Percentiles rank a stretch among this genome's conserved stretches.
These are phyloP conservation scores for Thalassiosira livingstoniorum DNA, from an alignment of 352 stramenopile genomes.

Conservation along the genomic window DNA sequence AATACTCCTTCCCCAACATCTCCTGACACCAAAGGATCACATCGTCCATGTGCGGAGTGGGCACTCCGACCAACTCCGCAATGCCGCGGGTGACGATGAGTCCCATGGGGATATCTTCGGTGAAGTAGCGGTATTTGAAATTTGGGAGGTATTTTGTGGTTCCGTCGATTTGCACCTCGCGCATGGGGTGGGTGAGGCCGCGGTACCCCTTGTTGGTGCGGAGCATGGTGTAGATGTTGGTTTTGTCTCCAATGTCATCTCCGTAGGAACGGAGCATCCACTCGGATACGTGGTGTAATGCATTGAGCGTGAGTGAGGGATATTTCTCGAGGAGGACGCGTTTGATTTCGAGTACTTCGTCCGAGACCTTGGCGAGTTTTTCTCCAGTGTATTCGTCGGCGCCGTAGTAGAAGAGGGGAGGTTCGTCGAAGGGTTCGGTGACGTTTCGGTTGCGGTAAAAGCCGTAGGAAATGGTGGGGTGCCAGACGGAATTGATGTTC, in stretches of 20 bases:
- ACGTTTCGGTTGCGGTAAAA: constrained; percentile 67
- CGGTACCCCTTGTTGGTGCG: constrained; percentile 68
- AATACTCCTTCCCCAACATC: constrained; percentile 64
- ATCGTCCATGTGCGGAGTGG: constrained; percentile 68
- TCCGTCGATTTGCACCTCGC: constrained; percentile 43
- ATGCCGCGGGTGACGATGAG: constrained; percentile 68
- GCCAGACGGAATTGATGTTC: constrained; percentile 74
- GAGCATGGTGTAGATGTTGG: constrained; percentile 70
- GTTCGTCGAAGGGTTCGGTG: constrained; percentile 61
- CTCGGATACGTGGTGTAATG: constrained; percentile 61
- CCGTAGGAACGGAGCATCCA: constrained; percentile 69
- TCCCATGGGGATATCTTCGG: constrained; percentile 68
- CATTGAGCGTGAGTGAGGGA: constrained; percentile 47
- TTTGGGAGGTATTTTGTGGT: constrained; percentile 69
- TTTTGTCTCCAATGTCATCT: constrained; percentile 72
- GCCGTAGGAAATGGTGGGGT: constrained; percentile 69
- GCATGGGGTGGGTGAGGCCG: constrained; percentile 64
- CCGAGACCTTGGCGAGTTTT: constrained; percentile 54
- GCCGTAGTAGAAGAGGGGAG: constrained; percentile 72
- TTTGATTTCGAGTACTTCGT: constrained; percentile 65
- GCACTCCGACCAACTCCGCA: constrained; percentile 63
- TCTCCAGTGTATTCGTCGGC: constrained; percentile 69
- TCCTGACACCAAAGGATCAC: constrained; percentile 72
- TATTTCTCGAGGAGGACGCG: constrained; percentile 58
- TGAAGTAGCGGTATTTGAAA: constrained; percentile 74